A percentile compares a stretch with the other conserved stretches of the same genome.
These are phyloP conservation scores for Pythium aquatile DNA, from an alignment of 352 stramenopile genomes.

Conservation along the genomic window DNA sequence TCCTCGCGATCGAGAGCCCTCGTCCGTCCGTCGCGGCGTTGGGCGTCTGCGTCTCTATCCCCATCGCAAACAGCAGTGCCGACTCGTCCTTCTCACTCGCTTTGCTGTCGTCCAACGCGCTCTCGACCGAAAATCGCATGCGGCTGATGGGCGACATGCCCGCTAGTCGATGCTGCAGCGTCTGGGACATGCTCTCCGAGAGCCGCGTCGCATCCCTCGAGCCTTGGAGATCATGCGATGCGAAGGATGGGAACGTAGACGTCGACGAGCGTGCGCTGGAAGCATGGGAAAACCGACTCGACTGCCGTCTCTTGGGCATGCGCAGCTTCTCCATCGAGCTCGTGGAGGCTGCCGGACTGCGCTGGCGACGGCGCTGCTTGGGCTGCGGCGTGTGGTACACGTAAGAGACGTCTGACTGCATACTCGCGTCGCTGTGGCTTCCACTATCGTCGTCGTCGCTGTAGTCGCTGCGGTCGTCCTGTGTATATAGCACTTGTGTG, in stretches of 20 bases:
- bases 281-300: background rate
- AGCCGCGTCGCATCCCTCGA: conserved; percentile 8
- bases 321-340: conserved; percentile 18
- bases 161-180: conserved; percentile 45
- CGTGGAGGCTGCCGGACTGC: conserved; percentile 18
- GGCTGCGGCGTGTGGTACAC: conserved; percentile 60
- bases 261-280: conserved; percentile 22
- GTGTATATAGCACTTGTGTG: conserved; percentile 26
- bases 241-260: conserved; percentile 58
- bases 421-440: conserved; percentile 31
- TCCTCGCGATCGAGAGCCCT: background rate
- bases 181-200: conserved; percentile 45
- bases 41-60: conserved; percentile 15
- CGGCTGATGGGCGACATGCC: conserved; percentile 62
- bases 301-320: conserved; percentile 11
- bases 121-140: conserved; percentile 25
- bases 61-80: conserved; percentile 18
- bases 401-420: conserved; percentile 47
- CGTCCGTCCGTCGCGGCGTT: background rate
- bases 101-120: conserved; percentile 8
- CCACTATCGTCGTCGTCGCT: conserved; percentile 7
- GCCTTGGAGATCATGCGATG: conserved; percentile 47
- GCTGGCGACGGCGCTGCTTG: conserved; percentile 15
- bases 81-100: conserved; percentile 15
- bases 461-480: conserved; percentile 5